Evolutionary conservation across 768 basidiomycete species (phyloP).

Genomic region (Boletales sp.): DNA sequence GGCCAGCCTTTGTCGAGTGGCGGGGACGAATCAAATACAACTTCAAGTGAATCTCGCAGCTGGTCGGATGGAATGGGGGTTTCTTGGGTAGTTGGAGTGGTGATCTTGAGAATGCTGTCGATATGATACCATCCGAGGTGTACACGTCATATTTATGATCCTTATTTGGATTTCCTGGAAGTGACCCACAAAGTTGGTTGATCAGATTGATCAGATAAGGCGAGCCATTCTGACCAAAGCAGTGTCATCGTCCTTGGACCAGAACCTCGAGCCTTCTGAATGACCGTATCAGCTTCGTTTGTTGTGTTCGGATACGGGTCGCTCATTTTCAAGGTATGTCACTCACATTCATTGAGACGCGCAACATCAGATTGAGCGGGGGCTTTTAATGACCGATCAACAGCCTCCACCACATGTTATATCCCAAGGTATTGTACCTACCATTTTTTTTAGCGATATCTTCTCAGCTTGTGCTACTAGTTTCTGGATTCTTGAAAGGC

Average conservation of each 20-base stretch:
- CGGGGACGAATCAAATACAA: constrained; percentile 64
- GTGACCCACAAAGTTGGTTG: no score
- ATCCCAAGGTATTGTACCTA: constrained; percentile 46
- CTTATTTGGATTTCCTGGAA: no score
- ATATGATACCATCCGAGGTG: no score
- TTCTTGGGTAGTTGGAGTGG: no score
- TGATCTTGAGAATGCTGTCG: no score
- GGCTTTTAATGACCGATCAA: background rate
- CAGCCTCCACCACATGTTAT: constrained; percentile 84
- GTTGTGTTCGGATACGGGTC: constrained; percentile 92
- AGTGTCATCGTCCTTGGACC: no score
- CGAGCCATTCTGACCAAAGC: no score
- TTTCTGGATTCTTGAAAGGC: constrained; percentile 82
- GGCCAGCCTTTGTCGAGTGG: constrained; percentile 56
- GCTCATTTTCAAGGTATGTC: constrained; percentile 76
- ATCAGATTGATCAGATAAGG: no score
- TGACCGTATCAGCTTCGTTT: constrained; percentile 37
- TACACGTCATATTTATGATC: no score
- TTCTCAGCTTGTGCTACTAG: constrained; percentile 31
- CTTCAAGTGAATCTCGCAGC: constrained; percentile 30
- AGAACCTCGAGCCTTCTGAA: background rate
- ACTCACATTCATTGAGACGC: background rate
- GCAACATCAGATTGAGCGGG: background rate
- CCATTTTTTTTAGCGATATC: background rate
- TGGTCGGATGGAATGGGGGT: no score